A percentile compares a stretch with the other conserved stretches of the same genome.
These are phyloP conservation scores for Sporothrix brunneoviolacea DNA, from an alignment of 2,329 filamentous ascomycete species.

Conservation along the genomic window DNA sequence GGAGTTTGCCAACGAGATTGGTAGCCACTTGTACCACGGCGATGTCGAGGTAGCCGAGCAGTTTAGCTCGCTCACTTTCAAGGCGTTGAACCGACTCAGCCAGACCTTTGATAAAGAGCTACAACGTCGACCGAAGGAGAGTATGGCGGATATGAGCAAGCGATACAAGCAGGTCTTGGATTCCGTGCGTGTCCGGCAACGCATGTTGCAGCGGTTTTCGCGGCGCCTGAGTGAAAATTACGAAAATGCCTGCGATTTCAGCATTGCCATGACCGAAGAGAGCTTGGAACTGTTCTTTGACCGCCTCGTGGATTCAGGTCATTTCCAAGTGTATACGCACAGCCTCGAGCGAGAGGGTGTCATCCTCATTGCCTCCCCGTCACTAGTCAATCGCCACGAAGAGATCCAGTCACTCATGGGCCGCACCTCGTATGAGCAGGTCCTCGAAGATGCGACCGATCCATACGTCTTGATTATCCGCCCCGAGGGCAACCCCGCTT, in stretches of 20 bases:
- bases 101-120: constrained; percentile 89
- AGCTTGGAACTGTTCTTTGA: constrained; percentile 72
- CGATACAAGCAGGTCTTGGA: constrained; percentile 93
- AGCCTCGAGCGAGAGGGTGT: constrained; percentile 63
- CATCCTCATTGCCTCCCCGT: constrained; percentile 78
- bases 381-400: constrained; percentile 64
- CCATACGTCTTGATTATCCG: constrained; percentile 81
- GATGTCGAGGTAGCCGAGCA: constrained; percentile 97
- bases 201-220: constrained; percentile 94
- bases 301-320: constrained; percentile 70
- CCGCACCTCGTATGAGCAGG: constrained; percentile 51
- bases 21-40: constrained; percentile 81
- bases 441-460: constrained; percentile 65
- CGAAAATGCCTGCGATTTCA: constrained; percentile 94
- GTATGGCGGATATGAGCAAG: constrained; percentile 84
- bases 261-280: constrained; percentile 60
- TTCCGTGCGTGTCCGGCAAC: constrained; percentile 89
- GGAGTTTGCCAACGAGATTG: constrained; percentile 94
- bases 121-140: constrained; percentile 76
- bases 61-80: constrained; percentile 89
- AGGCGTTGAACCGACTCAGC: constrained; percentile 81
- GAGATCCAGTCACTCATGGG: constrained; percentile 83
- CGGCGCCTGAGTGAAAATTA: constrained; percentile 87
- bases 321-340: constrained; percentile 76
- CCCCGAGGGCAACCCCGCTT: constrained; percentile 70